A percentile compares a stretch with the other conserved stretches of the same genome.
phyloP scores from a whole-genome alignment of 768 basidiomycete species.

The Kwoniella sp. region DNA sequence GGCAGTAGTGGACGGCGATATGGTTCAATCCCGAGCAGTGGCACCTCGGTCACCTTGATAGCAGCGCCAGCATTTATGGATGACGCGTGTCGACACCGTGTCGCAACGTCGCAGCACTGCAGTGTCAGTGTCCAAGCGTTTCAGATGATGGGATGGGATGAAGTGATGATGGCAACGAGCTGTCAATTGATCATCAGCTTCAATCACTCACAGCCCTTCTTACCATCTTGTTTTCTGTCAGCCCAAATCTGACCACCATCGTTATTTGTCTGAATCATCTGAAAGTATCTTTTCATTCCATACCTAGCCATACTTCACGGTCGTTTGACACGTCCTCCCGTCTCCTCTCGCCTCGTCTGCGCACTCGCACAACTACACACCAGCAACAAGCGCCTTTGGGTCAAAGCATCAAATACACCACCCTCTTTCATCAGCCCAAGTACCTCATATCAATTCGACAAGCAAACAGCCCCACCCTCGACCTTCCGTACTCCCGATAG shows the following conservation, averaged over 20 bases:
- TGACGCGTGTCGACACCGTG: conserved; percentile 1
- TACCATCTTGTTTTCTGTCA: too few species aligned
- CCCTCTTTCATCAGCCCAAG: conserved; percentile 16
- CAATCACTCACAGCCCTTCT: neutral
- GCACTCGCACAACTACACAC: neutral
- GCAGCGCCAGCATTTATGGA: neutral
- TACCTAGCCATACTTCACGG: conserved; percentile 2
- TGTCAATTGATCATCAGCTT: neutral
- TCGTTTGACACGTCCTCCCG: conserved; percentile 23
- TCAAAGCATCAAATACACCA: neutral
- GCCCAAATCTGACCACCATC: too few species aligned
- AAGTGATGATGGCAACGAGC: neutral
- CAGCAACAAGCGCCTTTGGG: neutral
- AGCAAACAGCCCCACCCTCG: too few species aligned
- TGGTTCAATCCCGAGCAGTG: neutral
- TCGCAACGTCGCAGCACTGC: neutral
- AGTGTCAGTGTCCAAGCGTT: neutral
- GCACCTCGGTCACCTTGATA: neutral
- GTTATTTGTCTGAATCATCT: neutral
- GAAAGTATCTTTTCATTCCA: too few species aligned
- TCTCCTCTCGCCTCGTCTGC: too few species aligned
- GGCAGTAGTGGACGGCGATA: neutral
- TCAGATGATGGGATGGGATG: neutral
- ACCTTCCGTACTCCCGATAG: too few species aligned
- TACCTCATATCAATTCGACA: too few species aligned